These are phyloP conservation scores for Remersonia thermophila DNA, from an alignment of 2,329 filamentous ascomycete species.

Conservation along the genomic window DNA sequence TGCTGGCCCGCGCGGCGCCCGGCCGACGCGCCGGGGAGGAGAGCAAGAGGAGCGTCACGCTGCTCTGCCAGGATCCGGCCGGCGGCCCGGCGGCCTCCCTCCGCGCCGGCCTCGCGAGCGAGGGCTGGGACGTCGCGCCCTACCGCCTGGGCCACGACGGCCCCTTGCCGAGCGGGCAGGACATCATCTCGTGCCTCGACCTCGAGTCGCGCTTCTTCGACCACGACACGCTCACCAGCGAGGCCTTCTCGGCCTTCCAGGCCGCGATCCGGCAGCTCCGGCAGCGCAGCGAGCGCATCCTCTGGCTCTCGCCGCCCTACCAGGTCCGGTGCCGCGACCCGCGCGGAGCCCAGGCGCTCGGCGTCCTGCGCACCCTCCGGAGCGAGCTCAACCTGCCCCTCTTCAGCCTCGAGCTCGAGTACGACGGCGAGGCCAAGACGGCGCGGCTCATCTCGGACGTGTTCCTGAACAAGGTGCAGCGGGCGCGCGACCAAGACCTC, in stretches of 20 bases:
- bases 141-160: conserved; percentile 2
- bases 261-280: neutral
- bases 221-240: neutral
- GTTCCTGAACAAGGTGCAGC: neutral
- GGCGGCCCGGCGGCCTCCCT: neutral
- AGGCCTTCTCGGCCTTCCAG: conserved; percentile 1
- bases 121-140: neutral
- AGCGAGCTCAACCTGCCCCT: conserved; percentile 5
- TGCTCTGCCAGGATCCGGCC: neutral
- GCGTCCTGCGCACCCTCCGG: conserved; percentile 1
- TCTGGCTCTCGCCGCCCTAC: conserved; percentile 5
- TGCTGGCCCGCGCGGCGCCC: neutral
- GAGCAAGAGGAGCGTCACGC: neutral
- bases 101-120: neutral
- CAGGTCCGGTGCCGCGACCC: conserved; percentile 6
- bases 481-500: neutral
- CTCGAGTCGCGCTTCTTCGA: conserved; percentile 4
- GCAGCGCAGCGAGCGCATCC: neutral
- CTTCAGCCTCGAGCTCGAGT: conserved; percentile 8
- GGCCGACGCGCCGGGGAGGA: no score
- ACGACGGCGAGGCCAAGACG: neutral
- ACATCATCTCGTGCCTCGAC: conserved; percentile 3
- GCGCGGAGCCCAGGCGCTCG: conserved; percentile 3
- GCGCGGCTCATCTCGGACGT: neutral
- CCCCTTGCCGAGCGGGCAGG: neutral